A percentile compares a stretch with the other conserved stretches of the same genome.
These are phyloP conservation scores for Aaosphaeria pasadenensis DNA, from an alignment of 2,329 filamentous ascomycete species.

Conservation along the genomic window DNA sequence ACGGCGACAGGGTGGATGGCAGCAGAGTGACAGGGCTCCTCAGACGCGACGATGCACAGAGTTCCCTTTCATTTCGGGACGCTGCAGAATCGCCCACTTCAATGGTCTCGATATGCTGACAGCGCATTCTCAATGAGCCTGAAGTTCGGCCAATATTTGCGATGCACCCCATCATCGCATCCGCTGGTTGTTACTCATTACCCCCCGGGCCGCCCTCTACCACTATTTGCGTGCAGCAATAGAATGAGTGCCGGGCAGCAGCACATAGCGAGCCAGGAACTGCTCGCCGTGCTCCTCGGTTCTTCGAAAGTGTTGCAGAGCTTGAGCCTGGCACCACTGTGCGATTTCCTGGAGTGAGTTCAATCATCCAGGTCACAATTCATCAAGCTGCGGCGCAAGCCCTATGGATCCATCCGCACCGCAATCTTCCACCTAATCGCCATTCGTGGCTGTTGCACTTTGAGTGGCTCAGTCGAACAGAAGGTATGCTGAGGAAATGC, in stretches of 20 bases:
- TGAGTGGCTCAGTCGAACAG: conserved; percentile 24
- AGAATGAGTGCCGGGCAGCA: conserved; percentile 16
- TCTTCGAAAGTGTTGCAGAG: conserved; percentile 12
- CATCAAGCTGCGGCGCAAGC: conserved; percentile 11
- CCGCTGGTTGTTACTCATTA: conserved; percentile 20
- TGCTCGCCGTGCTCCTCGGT: conserved; percentile 14
- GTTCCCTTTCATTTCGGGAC: conserved; percentile 39
- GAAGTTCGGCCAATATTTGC: conserved; percentile 30
- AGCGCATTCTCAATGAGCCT: conserved; percentile 36
- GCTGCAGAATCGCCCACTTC: conserved; percentile 35
- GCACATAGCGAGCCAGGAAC: conserved; percentile 24
- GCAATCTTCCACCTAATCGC: conserved; percentile 14
- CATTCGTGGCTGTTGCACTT: conserved; percentile 25
- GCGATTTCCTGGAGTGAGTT: conserved; percentile 17
- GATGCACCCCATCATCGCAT: conserved; percentile 17
- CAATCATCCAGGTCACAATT: conserved; percentile 19
- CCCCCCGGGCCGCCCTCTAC: conserved; percentile 8
- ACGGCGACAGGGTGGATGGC: neutral
- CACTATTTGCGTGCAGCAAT: conserved; percentile 5
- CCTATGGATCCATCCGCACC: conserved; percentile 5
- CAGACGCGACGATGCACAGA: conserved; percentile 27
- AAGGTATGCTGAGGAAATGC: conserved; percentile 2
- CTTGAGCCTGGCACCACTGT: conserved; percentile 13
- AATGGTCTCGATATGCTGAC: conserved; percentile 32
- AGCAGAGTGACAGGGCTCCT: neutral